A percentile compares a stretch with the other conserved stretches of the same genome.
Evolutionary conservation across 1,139 yeast species (phyloP).

Genomic region (Lodderomyces pseudojiufengensis): DNA sequence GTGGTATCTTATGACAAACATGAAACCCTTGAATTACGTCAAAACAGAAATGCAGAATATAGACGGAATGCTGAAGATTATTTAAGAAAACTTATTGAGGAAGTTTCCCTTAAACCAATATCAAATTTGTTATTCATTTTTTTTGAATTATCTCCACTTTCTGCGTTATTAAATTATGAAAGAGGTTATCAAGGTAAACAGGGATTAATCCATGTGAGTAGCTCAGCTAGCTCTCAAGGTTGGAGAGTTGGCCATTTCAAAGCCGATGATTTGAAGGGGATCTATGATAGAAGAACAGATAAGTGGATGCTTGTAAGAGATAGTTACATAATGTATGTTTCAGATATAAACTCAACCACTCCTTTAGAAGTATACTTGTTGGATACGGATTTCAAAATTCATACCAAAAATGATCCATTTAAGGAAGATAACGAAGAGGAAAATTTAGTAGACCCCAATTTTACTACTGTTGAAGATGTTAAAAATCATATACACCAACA

Average conservation of each 20-base stretch:
- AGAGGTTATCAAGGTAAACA: slow-evolving; percentile 83
- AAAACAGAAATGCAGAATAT: slow-evolving; percentile 34
- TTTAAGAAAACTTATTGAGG: slow-evolving; percentile 54
- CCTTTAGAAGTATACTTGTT: slow-evolving; percentile 89
- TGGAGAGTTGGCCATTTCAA: slow-evolving; percentile 94
- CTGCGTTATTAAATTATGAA: slow-evolving; percentile 80
- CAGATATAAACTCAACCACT: slow-evolving; percentile 79
- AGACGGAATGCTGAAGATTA: slow-evolving; percentile 54
- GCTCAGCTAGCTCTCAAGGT: slow-evolving; percentile 84
- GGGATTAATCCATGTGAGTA: slow-evolving; percentile 75
- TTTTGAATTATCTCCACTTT: slow-evolving; percentile 85
- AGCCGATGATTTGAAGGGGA: slow-evolving; percentile 72
- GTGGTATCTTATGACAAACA: slow-evolving; percentile 25
- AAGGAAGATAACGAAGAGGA: slow-evolving; percentile 14
- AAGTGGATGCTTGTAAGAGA: slow-evolving; percentile 90
- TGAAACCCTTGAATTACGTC: slow-evolving; percentile 15
- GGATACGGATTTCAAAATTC: slow-evolving; percentile 64
- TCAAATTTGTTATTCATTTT: slow-evolving; percentile 80
- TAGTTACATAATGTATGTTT: slow-evolving; percentile 80
- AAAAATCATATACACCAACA: slow-evolving; percentile 9
- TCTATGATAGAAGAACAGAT: slow-evolving; percentile 85
- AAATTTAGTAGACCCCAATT: neutral
- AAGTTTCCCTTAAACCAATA: slow-evolving; percentile 70
- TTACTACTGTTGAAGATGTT: slow-evolving; percentile 10
- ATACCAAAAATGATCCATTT: slow-evolving; percentile 38